Base-by-base conservation (phyloP, 805 yeast species). In the Yarrowia sp. region DNA sequence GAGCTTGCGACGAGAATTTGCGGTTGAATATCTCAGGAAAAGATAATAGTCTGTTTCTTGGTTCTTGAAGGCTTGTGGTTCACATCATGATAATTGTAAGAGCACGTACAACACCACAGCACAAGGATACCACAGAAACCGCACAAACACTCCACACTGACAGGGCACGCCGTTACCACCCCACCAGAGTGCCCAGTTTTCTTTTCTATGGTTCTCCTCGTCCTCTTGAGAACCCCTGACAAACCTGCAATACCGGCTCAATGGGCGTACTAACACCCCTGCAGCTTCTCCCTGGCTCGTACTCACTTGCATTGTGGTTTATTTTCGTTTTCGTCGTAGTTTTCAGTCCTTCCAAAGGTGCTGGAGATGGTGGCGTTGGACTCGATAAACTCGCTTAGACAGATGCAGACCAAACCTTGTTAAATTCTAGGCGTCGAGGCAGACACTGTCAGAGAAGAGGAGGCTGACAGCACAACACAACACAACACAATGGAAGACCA, bases 281-380 rank as follows among this genome's bases (percentile, higher is more conserved):
- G 13, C 2, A 9, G 13, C 3, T 35, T 10, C 8, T 8, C 38
- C 13, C 8, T 10, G 13, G 13, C 6, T 11, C 38, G 9, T 31
- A 47, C 53, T 47, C 53, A 33, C 55, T 31, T 48, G 55, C 55
- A 48, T 48, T 48, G 41, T 48, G 39, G 10, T 14, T 4, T 45
- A 7, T 31, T 45, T 31, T 31, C 50, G 50, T 45, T 9, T 31
- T 15, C 32, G 22, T 18, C 33, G 33, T 28, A 22, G 5, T 22
- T 43, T 15, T 14, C 17, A 11, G 17, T 4, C 3, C 8, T 35
- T 35, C 28, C 28, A 22, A 22, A 22, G 28, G 28, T 18, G n/a
- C 33, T 31, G 18, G 13, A 8, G 28, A 31, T 44, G 55, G 55
- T 35, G 55, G 41, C 41, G 38, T 32, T 44, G 8, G 38, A 9